These are phyloP conservation scores for Fusarium heterosporum DNA, from an alignment of 2,329 filamentous ascomycete genomes.

Conservation along the genomic window DNA sequence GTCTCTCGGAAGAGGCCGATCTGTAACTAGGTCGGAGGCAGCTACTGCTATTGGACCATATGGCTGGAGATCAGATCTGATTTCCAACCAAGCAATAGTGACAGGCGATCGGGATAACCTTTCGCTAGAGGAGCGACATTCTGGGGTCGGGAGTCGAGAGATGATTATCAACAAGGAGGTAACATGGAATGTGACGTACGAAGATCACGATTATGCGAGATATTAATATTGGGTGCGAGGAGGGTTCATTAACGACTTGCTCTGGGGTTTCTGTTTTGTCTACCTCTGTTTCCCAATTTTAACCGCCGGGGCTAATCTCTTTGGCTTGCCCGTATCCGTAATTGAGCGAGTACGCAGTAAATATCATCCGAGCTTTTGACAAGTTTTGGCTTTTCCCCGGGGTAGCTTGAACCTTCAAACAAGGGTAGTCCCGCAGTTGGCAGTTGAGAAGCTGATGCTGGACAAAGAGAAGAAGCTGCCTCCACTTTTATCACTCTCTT, in stretches of 20 bases:
- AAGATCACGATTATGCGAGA: background rate
- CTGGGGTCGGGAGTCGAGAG: conserved; percentile 37
- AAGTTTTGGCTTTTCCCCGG: no score
- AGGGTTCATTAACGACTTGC: no score
- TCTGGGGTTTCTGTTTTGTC: no score
- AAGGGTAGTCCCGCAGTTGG: no score
- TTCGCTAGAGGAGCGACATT: conserved; percentile 26
- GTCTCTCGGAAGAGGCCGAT: conserved; percentile 25
- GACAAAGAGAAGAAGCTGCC: no score
- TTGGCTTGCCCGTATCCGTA: no score
- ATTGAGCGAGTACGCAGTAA: no score
- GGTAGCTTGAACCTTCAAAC: no score
- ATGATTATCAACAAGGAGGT: conserved; percentile 41
- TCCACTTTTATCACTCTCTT: no score
- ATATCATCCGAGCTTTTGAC: no score
- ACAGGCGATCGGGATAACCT: conserved; percentile 2
- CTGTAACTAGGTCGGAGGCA: conserved; percentile 12
- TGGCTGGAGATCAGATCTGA: conserved; percentile 29
- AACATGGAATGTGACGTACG: conserved; percentile 31
- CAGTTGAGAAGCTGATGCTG: no score
- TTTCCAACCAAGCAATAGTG: conserved; percentile 11
- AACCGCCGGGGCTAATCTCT: no score
- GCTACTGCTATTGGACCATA: background rate
- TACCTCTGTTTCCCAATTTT: background rate
- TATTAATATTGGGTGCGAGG: background rate